Evolutionary conservation across 2,329 filamentous ascomycete genomes (phyloP), one percentile per base, ranked within the genome.

Genomic region (Xylogone sp.): DNA sequence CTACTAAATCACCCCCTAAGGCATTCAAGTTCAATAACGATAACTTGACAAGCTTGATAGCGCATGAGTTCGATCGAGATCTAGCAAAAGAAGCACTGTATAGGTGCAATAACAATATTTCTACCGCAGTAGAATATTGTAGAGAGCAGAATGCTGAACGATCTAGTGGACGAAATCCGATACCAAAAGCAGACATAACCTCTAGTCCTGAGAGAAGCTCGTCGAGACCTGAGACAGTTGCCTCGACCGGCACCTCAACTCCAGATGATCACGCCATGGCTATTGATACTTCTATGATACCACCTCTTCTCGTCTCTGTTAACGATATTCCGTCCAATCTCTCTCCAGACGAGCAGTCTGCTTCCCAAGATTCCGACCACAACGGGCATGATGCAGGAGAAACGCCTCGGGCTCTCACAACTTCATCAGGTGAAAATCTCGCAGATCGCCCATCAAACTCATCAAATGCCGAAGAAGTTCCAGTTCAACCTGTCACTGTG

Each of bases 31-130:
- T 81, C 21, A 76, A 74, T 52, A 62, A 62, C 12, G 77, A 81
- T 1, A 72, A 71, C 22, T 62, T 83, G 18, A 69, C 66, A 19
- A 48, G 53, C 13, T 45, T 67, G 24, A 45, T 53, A 8, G 73
- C 76, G 8, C 73, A 74, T 50, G 77, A 76, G 1, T 82, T 74
- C 53, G 75, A 83, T 19, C 72, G 79, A 43, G 80, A 82, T 12
- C 74, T 97, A 48, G 86, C 81, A 6, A 78, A 81, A 27, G 93
- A 97, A 69, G 91, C 89, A 24, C 72, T 94, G 0, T 97, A 90
- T 67, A 84, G 93, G 50, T 89, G 89, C 61, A 87, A 90, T 62
- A 89, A 90, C 51, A 79, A 79, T 49, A 61, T 69, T 3, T 66
- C 72, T 2, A 71, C 75, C 21, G 84, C 90, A 6, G 74, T 76